A percentile compares a stretch with the other conserved stretches of the same genome.
These are phyloP conservation scores for Peronosclerospora sorghi DNA, from an alignment of 352 stramenopile species.

Conservation along the genomic window DNA sequence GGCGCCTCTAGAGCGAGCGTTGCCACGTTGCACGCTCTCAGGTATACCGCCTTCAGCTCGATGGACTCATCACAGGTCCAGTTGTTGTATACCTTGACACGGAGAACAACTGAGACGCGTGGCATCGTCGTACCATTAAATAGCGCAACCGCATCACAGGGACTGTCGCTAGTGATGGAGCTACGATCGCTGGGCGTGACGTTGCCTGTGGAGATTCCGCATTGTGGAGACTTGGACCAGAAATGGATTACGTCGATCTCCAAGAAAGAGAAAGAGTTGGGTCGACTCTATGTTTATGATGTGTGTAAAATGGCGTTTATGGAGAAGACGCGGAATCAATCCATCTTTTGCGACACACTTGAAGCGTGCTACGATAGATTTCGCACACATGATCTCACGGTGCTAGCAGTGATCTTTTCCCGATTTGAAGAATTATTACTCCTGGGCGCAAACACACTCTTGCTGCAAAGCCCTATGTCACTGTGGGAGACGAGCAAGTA, in stretches of 20 bases:
- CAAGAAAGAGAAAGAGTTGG: constrained; percentile 28
- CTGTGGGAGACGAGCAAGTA: constrained; percentile 49
- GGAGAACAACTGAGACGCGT: constrained; percentile 20
- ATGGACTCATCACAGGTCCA: background rate
- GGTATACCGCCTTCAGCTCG: too few relatives aligned
- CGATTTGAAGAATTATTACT: constrained; percentile 66
- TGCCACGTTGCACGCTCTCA: constrained; percentile 7
- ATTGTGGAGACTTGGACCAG: constrained; percentile 39
- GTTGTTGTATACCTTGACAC: constrained; percentile 17
- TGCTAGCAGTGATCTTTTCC: constrained; percentile 52
- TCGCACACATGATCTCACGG: constrained; percentile 44
- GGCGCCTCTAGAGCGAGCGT: background rate
- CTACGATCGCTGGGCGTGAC: constrained; percentile 33
- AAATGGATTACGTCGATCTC: constrained; percentile 15
- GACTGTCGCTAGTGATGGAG: constrained; percentile 49
- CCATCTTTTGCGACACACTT: constrained; percentile 42
- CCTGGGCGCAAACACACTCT: constrained; percentile 52
- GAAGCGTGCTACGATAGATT: constrained; percentile 32
- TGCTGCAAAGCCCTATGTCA: constrained; percentile 44
- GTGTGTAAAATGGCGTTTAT: constrained; percentile 36
- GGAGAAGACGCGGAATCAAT: constrained; percentile 16
- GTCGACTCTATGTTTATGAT: constrained; percentile 43
- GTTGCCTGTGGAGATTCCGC: constrained; percentile 46
- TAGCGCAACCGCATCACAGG: constrained; percentile 34
- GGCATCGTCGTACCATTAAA: constrained; percentile 54